Percentiles rank a stretch among this genome's conserved stretches.
Conservation (phyloP, 768 basidiomycete genomes). For the Mycena olivaceomarginata region DNA sequence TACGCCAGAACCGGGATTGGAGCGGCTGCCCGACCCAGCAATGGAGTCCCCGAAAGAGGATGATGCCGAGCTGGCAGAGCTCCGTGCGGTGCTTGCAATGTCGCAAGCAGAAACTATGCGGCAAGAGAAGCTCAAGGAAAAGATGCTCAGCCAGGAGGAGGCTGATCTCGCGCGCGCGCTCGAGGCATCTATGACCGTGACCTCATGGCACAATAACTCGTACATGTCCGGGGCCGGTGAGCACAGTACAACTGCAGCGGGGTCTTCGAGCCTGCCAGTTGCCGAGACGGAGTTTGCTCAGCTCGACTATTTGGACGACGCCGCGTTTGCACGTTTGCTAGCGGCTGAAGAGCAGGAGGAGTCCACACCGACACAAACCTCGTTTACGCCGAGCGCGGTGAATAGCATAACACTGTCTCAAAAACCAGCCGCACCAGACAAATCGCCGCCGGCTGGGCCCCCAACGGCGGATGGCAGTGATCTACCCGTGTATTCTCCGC, state of each 20-base stretch:
- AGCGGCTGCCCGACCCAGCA: conserved; percentile 1
- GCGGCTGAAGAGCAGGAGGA: conserved; percentile 36
- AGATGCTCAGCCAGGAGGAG: conserved; percentile 71
- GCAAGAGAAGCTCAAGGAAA: conserved; percentile 54
- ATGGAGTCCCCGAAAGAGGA: conserved; percentile 54
- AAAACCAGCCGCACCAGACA: conserved; percentile 26
- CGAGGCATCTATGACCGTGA: conserved; percentile 65
- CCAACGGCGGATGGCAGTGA: background rate
- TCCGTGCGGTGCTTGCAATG: conserved; percentile 68
- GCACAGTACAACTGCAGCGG: conserved; percentile 39
- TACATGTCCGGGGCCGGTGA: conserved; percentile 40
- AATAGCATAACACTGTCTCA: background rate
- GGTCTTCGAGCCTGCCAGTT: conserved; percentile 46
- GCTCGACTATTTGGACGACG: conserved; percentile 41
- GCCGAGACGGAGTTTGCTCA: conserved; percentile 15
- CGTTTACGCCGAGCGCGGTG: conserved; percentile 23
- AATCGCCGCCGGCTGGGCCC: background rate
- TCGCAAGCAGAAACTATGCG: conserved; percentile 64
- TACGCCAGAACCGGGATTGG: background rate
- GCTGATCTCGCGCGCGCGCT: conserved; percentile 81
- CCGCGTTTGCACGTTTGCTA: conserved; percentile 38
- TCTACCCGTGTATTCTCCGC: conserved; percentile 32
- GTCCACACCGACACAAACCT: conserved; percentile 37
- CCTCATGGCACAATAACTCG: conserved; percentile 32
- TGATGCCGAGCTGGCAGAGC: conserved; percentile 52